Base-by-base conservation (phyloP, 768 basidiomycete species). In the Lactarius sp. region DNA sequence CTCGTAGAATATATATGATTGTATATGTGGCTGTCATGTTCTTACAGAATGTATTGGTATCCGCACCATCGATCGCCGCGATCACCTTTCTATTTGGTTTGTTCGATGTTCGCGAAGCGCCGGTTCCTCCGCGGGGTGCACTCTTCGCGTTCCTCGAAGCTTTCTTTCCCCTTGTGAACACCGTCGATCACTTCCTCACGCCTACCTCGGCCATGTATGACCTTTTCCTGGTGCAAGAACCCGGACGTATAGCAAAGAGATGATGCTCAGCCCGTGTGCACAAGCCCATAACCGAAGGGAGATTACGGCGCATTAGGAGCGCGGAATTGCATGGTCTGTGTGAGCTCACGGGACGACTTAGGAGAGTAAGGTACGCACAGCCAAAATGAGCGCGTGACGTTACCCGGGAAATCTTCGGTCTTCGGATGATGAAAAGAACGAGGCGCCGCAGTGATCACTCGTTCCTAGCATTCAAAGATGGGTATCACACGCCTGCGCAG, bases 11-110 rank as follows among this genome's bases (percentile, higher is more conserved):
- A 52, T 62, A 56, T 49, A 49, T 65, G 52, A n/a, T 53, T 62
- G 52, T 54, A 61, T 22, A 62, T 52, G 44, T 64, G 53, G 16
- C 56, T 63, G 53, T 61, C 53, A 34, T 31, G 34, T 18, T 52
- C 12, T 80, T 71, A 88, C 50, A 84, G 70, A 16, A 76, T 83
- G 72, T 90, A 91, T 68, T 84, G 77, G 71, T 90, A 91, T 27
- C 88, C 88, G 69, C 86, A 88, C 88, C 87, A 89, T 52, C 75
- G 73, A 72, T 90, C 87, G 2, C 87, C 88, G 10, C 46, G 46
- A 47, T 20, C 75, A 87, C 88, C 68, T 84, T 85, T 7, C 60
- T 77, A 72, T 75, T 84, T 87, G 49, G 86, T 87, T 1, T 88
- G 86, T 20, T 77, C 84, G 9, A 87, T 75, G 31, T 79, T 85